Base-by-base conservation (phyloP, 139 green algal species). In the Chlamydomonas sphaeroides region DNA sequence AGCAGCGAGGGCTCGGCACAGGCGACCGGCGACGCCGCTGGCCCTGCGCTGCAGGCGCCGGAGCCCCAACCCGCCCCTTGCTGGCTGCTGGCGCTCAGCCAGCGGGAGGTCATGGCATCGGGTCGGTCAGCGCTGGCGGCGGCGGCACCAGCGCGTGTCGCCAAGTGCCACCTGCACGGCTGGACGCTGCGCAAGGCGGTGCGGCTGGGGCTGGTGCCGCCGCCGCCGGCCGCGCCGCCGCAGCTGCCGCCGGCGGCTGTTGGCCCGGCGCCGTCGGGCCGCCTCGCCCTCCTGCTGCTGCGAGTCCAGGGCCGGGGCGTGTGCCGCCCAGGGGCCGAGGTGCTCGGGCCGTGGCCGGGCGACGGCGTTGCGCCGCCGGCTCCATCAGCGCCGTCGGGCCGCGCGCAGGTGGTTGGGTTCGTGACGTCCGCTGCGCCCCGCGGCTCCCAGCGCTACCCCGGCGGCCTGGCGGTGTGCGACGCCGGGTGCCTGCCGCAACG, bases 281-380 rank as follows among this genome's bases (percentile, higher is more conserved):
- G 28, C 11, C 28, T 89, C 15, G 67, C 78, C n/a, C 80, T 70
- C 45, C 75, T 77, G 25, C 28, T 23, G 25, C 68, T 89, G 4
- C 41, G 38, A 25, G 68, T 89, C 6, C n/a, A 71, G 30, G 85
- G 75, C 30, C 79, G 48, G 33, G 85, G 85, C 18, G 48, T 56
- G 33, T 89, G 85, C 41, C 23, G 68, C 75, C 48, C 79, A 5
- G 85, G 85, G 5, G 85, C 85, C 30, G 51, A 87, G 53, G 32
- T 89, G 35, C 42, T 87, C 25, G 70, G 53, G 20, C 25, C 15
- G 53, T 26, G 53, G 53, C 25, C 20, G 69, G 21, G 21, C 38
- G 45, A 11, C 15, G 42, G 68, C n/a, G n/a, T 23, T 59, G 20
- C 7, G 26, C 1, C 17, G 20, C 18, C 20, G 65, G 36, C 3